Percentiles rank a stretch among this genome's conserved stretches.
Evolutionary conservation across 805 yeast species (phyloP).

Genomic region (Candida germanica): DNA sequence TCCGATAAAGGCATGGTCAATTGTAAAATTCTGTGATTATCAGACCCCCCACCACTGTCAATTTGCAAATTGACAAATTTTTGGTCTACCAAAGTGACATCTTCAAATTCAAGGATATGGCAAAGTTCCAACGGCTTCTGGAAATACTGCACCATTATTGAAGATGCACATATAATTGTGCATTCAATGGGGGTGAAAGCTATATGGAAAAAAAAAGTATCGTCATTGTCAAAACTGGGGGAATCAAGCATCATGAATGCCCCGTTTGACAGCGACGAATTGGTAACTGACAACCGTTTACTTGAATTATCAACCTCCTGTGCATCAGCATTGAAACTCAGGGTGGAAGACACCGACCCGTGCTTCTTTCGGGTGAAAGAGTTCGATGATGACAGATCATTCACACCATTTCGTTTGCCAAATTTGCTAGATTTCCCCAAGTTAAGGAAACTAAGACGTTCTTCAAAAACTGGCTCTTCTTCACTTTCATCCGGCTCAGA

Average conservation of each 20-base stretch:
- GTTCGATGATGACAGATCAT: conserved; percentile 3
- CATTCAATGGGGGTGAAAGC: conserved; percentile 64
- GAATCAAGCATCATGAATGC: conserved; percentile 3
- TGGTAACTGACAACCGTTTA: conserved; percentile 13
- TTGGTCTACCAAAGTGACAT: conserved; percentile 40
- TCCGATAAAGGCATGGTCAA: conserved; percentile 57
- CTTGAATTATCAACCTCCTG: conserved; percentile 28
- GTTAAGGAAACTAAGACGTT: conserved; percentile 1
- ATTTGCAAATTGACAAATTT: conserved; percentile 54
- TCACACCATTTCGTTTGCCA: conserved; percentile 2
- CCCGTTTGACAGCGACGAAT: conserved; percentile 1
- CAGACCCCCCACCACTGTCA: conserved; percentile 56
- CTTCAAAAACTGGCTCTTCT: conserved; percentile 9
- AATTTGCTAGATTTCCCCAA: background rate
- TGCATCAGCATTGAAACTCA: conserved; percentile 9
- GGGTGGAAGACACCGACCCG: conserved; percentile 10
- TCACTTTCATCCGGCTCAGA: conserved; percentile 7
- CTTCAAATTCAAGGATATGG: conserved; percentile 26
- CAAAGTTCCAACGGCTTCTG: conserved; percentile 36
- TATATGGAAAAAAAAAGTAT: conserved; percentile 49
- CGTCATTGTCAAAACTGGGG: conserved; percentile 2
- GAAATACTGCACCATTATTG: conserved; percentile 37
- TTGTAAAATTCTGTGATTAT: conserved; percentile 49
- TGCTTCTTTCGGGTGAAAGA: conserved; percentile 8
- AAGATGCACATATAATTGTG: conserved; percentile 52